Base-by-base conservation (phyloP, 768 basidiomycete genomes). In the Mycena polygramma region DNA sequence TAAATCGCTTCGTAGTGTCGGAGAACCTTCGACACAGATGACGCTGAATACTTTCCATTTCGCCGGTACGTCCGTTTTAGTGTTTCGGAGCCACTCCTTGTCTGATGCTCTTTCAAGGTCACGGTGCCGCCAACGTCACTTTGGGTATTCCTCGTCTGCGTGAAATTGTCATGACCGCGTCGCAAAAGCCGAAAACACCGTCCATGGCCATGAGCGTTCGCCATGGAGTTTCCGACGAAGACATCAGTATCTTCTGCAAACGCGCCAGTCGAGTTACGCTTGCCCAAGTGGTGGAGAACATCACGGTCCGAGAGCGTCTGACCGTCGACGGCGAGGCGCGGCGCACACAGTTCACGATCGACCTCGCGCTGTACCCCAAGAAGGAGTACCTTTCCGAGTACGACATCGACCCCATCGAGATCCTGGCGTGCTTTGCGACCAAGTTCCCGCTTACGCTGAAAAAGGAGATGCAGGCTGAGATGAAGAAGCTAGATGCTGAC, bases 41-140 rank as follows among this genome's bases (percentile, higher is more conserved):
- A 99, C 98, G 11, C 83, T 99, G 72, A 99, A 99, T 79, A 99
- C 98, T 15, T 99, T 99, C 90, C 98, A 99, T 84, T 97, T 99
- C 77, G 98, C 98, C 74, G 97, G 96, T 91, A 80, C 76, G 88
- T 77, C 45, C 71, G 68, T 55, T 46, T 36, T 43, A 26, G 14
- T 4, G 17, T 65, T 41, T 39, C n/a, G 52, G 43, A 15, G 10
- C 19, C 39, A 5, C 48, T 41, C 13, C 37, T 14, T 24, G 19
- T 30, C 15, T 70, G 51, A 69, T 58, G 54, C 37, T 73, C 39
- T 45, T n/a, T n/a, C 43, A 73, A 96, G 95, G 97, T 72, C 98
- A 99, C 77, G 97, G 98, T 82, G 98, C 98, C 68, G 98, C 98
- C 49, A 99, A 99, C 79, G 98, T 99, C 70, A 99, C 98, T 0